Percentiles rank a stretch among this genome's conserved stretches.
Conservation (phyloP, 352 stramenopile species). For the Globisporangium barbulae region DNA sequence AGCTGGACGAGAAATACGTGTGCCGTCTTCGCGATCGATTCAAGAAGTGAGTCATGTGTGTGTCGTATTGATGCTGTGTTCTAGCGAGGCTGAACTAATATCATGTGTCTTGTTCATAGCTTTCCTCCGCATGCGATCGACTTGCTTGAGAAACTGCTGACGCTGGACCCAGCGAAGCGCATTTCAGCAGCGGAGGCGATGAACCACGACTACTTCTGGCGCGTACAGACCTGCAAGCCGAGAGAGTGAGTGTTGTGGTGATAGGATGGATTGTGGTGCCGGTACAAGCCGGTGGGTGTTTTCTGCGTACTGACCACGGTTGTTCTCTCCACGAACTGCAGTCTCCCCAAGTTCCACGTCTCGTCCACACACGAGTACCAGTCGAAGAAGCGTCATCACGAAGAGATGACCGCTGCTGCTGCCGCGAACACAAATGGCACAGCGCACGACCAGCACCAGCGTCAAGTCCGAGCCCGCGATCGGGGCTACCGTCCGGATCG, state of each 20-base stretch:
- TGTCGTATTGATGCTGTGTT: not conserved
- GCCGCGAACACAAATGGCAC: constrained; percentile 20
- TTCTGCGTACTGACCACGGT: not conserved
- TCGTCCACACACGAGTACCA: constrained; percentile 85
- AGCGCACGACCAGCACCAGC: constrained; percentile 17
- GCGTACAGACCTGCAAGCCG: constrained; percentile 80
- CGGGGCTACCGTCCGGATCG: constrained; percentile 16
- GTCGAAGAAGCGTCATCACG: constrained; percentile 82
- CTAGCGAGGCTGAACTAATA: not conserved
- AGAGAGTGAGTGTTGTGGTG: constrained; percentile 51
- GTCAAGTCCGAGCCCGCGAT: constrained; percentile 14
- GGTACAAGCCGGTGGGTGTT: not conserved
- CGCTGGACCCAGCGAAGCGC: constrained; percentile 92
- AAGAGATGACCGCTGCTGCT: constrained; percentile 60
- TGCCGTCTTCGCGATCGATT: constrained; percentile 69
- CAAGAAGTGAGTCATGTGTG: constrained; percentile 53
- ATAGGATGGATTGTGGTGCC: not conserved
- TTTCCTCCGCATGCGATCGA: constrained; percentile 83
- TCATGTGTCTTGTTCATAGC: constrained; percentile 23
- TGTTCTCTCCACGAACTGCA: constrained; percentile 20
- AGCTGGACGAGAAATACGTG: constrained; percentile 78
- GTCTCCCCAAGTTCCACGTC: constrained; percentile 82
- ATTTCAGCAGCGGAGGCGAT: constrained; percentile 94
- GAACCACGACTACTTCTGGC: constrained; percentile 97
- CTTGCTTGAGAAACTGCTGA: constrained; percentile 92